Conservation (phyloP, 805 yeast genomes). For the Saturnispora sanitii region DNA sequence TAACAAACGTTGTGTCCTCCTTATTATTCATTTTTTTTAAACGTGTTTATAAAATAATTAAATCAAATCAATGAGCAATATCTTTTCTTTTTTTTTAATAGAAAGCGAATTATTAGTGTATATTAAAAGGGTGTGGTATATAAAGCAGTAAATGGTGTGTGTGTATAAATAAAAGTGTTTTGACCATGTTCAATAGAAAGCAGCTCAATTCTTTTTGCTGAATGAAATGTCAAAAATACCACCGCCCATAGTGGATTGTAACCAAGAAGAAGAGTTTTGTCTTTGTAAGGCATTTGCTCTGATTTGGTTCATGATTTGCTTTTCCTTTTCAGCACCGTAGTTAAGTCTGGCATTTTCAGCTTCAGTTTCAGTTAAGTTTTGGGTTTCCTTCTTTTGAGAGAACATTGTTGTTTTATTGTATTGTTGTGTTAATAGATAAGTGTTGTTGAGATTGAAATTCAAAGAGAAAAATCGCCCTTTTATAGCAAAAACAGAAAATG, state of each 20-base stretch:
- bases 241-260: constrained; percentile 23
- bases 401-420: constrained; percentile 18
- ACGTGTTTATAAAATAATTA: too few species aligned
- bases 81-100: too few species aligned
- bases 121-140: not conserved
- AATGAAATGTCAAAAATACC: constrained; percentile 26
- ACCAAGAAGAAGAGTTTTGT: constrained; percentile 19
- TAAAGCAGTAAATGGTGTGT: not conserved
- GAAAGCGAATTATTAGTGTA: too few species aligned
- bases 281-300: constrained; percentile 23
- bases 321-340: constrained; percentile 32
- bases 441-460: too few species aligned
- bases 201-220: constrained; percentile 17
- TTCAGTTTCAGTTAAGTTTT: constrained; percentile 26
- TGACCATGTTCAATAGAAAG: not conserved
- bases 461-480: not conserved
- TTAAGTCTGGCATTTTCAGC: constrained; percentile 25
- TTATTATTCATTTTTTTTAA: too few species aligned
- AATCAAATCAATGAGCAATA: too few species aligned
- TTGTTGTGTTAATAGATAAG: not conserved
- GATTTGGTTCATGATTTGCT: constrained; percentile 31
- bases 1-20: not conserved
- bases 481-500: not conserved
- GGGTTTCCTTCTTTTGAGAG: constrained; percentile 21
- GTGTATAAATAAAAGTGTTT: not conserved